Percentiles rank a stretch among this genome's conserved stretches.
Conservation (phyloP, 2,329 filamentous ascomycete species). For the Colletotrichum sp. region DNA sequence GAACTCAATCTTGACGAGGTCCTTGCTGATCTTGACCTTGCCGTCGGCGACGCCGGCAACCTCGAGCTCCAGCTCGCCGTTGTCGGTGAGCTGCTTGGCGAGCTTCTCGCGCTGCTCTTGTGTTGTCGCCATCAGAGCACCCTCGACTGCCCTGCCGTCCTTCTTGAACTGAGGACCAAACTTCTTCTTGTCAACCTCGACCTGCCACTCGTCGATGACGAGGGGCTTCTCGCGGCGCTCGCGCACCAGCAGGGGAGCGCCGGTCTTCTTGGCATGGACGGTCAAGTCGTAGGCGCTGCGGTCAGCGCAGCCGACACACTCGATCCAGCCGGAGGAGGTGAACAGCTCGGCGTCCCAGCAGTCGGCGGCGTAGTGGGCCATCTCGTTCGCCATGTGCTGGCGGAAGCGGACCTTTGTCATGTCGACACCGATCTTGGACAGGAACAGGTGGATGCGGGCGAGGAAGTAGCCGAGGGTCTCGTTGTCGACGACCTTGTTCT, state of each 20-base stretch:
- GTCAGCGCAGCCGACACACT: constrained; percentile 97
- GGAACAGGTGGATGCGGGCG: constrained; percentile 89
- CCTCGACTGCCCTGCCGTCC: constrained; percentile 85
- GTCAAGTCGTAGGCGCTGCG: constrained; percentile 93
- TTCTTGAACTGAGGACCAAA: constrained; percentile 97
- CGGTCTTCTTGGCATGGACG: constrained; percentile 93
- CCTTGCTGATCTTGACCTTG: constrained; percentile 79
- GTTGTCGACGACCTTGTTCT: constrained; percentile 86
- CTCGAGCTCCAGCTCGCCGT: constrained; percentile 78
- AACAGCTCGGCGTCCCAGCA: constrained; percentile 97
- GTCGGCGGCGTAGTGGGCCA: constrained; percentile 92
- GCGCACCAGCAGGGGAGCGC: constrained; percentile 82
- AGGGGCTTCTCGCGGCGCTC: constrained; percentile 81
- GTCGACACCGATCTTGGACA: constrained; percentile 87
- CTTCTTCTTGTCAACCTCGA: constrained; percentile 92
- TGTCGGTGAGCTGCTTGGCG: constrained; percentile 73
- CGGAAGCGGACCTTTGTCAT: constrained; percentile 89
- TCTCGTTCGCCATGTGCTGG: constrained; percentile 86
- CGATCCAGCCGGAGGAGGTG: constrained; percentile 95
- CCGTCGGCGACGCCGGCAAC: constrained; percentile 71
- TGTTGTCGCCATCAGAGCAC: constrained; percentile 74
- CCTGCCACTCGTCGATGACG: constrained; percentile 83
- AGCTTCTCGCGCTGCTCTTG: constrained; percentile 85
- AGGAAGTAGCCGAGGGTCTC: constrained; percentile 98
- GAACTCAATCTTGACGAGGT: constrained; percentile 84